Conservation (phyloP, 495 filamentous ascomycete genomes). For the Usnea hakonensis region DNA sequence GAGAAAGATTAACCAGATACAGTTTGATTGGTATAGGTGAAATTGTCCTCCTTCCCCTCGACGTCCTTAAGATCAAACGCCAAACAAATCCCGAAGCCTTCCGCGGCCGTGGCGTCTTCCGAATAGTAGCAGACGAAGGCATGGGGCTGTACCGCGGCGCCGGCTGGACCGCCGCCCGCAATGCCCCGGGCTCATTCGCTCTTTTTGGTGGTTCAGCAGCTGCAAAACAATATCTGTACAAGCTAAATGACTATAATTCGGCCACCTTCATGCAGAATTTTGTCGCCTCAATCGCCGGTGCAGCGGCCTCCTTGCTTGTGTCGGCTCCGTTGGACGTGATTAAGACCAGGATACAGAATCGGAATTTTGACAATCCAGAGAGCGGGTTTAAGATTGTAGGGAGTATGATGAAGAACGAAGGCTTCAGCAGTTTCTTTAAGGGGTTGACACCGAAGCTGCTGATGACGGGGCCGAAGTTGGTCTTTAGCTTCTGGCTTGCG, state of each 20-base stretch:
- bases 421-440: constrained; percentile 87
- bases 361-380: constrained; percentile 97
- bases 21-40: constrained; percentile 95
- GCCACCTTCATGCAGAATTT: constrained; percentile 97
- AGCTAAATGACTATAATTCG: constrained; percentile 83
- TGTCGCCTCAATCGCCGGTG: constrained; percentile 88
- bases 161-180: constrained; percentile 95
- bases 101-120: constrained; percentile 81
- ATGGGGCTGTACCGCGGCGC: constrained; percentile 94
- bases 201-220: constrained; percentile 98
- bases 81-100: constrained; percentile 99
- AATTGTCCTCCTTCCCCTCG: constrained; percentile 87
- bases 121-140: constrained; percentile 87
- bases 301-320: constrained; percentile 83
- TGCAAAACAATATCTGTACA: constrained; percentile 91
- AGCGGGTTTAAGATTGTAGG: constrained; percentile 81
- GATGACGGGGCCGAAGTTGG: constrained; percentile 97
- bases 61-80: constrained; percentile 98
- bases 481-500: constrained; percentile 99
- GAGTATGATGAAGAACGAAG: constrained; percentile 89
- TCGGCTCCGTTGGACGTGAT: constrained; percentile 96
- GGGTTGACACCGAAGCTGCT: constrained; percentile 92
- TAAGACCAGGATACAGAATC: constrained; percentile 98
- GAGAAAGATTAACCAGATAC: background rate
- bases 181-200: constrained; percentile 94